A percentile compares a stretch with the other conserved stretches of the same genome.
Conservation (phyloP, 768 basidiomycete genomes). For the Boletus eberwhitei region DNA sequence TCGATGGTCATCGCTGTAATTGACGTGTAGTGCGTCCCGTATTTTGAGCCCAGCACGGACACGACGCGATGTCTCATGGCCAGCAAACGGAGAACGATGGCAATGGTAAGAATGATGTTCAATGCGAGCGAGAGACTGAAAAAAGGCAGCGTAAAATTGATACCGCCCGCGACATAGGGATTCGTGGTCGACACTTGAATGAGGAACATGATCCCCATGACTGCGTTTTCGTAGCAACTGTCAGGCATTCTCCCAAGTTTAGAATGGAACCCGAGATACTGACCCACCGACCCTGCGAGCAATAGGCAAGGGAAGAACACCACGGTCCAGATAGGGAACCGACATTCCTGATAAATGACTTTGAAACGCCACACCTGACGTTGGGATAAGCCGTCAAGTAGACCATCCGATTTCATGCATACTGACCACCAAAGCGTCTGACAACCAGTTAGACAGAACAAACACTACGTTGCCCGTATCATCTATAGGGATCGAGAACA, state of each 20-base stretch:
- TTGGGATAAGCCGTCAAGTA: background rate
- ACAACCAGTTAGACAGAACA: slow-evolving; percentile 12
- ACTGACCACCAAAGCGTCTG: slow-evolving; percentile 20
- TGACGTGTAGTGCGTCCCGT: slow-evolving; percentile 28
- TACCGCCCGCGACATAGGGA: slow-evolving; percentile 3
- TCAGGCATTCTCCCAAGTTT: background rate
- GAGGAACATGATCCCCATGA: slow-evolving; percentile 8
- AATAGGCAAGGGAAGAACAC: slow-evolving; percentile 12
- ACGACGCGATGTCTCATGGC: slow-evolving; percentile 9
- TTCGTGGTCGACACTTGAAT: slow-evolving; percentile 15
- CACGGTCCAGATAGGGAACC: slow-evolving; percentile 2
- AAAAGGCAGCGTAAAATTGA: slow-evolving; percentile 23
- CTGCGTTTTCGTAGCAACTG: background rate
- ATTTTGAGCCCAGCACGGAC: slow-evolving; percentile 17
- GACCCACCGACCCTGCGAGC: slow-evolving; percentile 8
- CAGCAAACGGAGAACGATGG: slow-evolving; percentile 30
- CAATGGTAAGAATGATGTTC: slow-evolving; percentile 34
- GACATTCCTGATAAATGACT: slow-evolving; percentile 11
- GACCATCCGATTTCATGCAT: background rate
- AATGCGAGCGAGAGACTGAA: slow-evolving; percentile 26
- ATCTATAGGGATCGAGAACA: slow-evolving; percentile 22
- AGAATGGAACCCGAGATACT: background rate
- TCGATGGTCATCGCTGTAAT: slow-evolving; percentile 36
- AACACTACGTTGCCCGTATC: slow-evolving; percentile 7
- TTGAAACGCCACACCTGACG: slow-evolving; percentile 18